Percentiles rank a stretch among this genome's conserved stretches.
phyloP scores from a whole-genome alignment of 805 yeast genomes.

The Saccharomycopsis schoenii region DNA sequence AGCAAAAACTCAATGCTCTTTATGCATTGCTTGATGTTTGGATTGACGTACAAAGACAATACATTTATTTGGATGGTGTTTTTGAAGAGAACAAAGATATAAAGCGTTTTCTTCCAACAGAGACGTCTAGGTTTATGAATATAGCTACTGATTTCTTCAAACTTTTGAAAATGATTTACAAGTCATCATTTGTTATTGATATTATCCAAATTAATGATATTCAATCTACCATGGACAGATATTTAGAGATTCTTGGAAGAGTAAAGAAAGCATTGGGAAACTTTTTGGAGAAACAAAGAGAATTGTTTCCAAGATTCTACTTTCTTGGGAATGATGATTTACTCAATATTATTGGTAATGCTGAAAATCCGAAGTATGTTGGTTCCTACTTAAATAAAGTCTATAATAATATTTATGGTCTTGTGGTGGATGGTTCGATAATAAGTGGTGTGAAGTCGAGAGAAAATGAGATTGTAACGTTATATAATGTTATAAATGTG shows the following conservation, averaged over 20 bases:
- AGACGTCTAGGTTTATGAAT: slow-evolving; percentile 54
- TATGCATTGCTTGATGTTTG: slow-evolving; percentile 51
- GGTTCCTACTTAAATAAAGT: slow-evolving; percentile 58
- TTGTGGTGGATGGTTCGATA: slow-evolving; percentile 28
- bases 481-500: slow-evolving; percentile 36
- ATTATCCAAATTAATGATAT: slow-evolving; percentile 41
- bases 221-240: slow-evolving; percentile 35
- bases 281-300: slow-evolving; percentile 73
- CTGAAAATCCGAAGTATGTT: slow-evolving; percentile 34
- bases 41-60: slow-evolving; percentile 81
- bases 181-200: slow-evolving; percentile 45
- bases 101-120: slow-evolving; percentile 54
- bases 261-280: slow-evolving; percentile 62
- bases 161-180: slow-evolving; percentile 39
- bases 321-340: slow-evolving; percentile 88
- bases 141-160: slow-evolving; percentile 52
- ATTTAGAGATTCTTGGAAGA: slow-evolving; percentile 45
- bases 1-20: slow-evolving; percentile 41
- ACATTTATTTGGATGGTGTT: slow-evolving; percentile 79
- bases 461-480: slow-evolving; percentile 49
- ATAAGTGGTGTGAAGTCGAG: slow-evolving; percentile 47
- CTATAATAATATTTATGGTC: slow-evolving; percentile 52
- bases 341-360: slow-evolving; percentile 68
- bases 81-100: slow-evolving; percentile 55
- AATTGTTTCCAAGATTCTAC: slow-evolving; percentile 67